Evolutionary conservation across 768 basidiomycete species (phyloP).

Genomic region (Hysterangium stoloniferum): DNA sequence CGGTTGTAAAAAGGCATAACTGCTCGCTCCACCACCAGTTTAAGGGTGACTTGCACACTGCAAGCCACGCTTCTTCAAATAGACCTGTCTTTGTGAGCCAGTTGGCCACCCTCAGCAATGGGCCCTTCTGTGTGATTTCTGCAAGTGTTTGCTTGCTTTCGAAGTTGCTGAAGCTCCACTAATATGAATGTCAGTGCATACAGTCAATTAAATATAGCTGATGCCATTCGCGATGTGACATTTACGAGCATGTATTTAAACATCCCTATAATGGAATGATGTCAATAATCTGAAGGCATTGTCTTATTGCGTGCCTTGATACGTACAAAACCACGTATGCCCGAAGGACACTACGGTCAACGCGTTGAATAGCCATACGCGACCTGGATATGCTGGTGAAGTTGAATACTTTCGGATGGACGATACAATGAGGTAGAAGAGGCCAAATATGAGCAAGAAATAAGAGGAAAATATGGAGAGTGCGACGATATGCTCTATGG

Average conservation of each 20-base stretch:
- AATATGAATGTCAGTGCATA: neutral
- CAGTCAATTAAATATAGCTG: neutral
- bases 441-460: constrained; percentile 24
- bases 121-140: neutral
- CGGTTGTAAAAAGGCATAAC: constrained; percentile 51
- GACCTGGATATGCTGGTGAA: constrained; percentile 14
- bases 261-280: constrained; percentile 39
- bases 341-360: constrained; percentile 31
- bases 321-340: constrained; percentile 47
- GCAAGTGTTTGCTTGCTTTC: constrained; percentile 19
- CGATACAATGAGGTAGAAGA: constrained; percentile 24
- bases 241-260: constrained; percentile 36
- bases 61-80: constrained; percentile 51
- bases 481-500: constrained; percentile 10
- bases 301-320: too few species aligned
- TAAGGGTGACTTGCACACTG: constrained; percentile 35
- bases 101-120: constrained; percentile 30
- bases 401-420: constrained; percentile 12
- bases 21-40: constrained; percentile 73
- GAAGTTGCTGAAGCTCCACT: constrained; percentile 52
- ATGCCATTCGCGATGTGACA: neutral
- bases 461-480: constrained; percentile 28
- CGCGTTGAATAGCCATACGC: constrained; percentile 23
- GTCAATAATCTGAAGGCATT: too few species aligned
- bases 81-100: constrained; percentile 51